Percentiles rank a stretch among this genome's conserved stretches.
Evolutionary conservation across 139 green algal species (phyloP).

Genomic region (Chlorella sp.): DNA sequence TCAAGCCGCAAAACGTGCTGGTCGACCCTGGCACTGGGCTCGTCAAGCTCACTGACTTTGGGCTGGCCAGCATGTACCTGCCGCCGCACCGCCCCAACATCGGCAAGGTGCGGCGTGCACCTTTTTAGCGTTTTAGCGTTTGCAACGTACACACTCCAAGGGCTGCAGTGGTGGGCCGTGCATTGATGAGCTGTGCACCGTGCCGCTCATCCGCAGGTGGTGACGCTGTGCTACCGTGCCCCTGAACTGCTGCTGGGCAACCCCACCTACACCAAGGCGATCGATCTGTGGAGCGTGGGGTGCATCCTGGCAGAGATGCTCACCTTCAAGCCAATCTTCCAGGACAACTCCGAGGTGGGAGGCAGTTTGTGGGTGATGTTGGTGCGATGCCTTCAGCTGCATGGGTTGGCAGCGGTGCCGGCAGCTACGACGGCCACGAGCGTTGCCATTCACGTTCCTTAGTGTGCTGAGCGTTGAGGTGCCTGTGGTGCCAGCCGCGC

Average conservation of each 20-base stretch:
- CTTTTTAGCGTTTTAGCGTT: too few species aligned
- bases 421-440: background rate
- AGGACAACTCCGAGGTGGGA: conserved; percentile 55
- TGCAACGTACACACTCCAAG: too few species aligned
- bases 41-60: conserved; percentile 98
- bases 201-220: conserved; percentile 75
- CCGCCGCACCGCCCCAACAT: conserved; percentile 85
- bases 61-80: conserved; percentile 84
- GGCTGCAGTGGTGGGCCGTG: too few species aligned
- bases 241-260: conserved; percentile 95
- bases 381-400: background rate
- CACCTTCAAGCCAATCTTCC: conserved; percentile 63
- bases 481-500: too few species aligned
- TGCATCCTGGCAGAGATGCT: conserved; percentile 96
- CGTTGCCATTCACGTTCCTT: background rate
- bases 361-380: background rate
- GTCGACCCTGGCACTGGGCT: conserved; percentile 53
- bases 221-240: conserved; percentile 98
- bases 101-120: conserved; percentile 77
- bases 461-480: too few species aligned
- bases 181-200: too few species aligned
- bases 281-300: conserved; percentile 95
- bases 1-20: conserved; percentile 92
- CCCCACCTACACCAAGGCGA: conserved; percentile 78
- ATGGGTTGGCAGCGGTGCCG: background rate